Evolutionary conservation across 495 filamentous ascomycete species (phyloP).

Genomic region (Aspergillus biplanus): DNA sequence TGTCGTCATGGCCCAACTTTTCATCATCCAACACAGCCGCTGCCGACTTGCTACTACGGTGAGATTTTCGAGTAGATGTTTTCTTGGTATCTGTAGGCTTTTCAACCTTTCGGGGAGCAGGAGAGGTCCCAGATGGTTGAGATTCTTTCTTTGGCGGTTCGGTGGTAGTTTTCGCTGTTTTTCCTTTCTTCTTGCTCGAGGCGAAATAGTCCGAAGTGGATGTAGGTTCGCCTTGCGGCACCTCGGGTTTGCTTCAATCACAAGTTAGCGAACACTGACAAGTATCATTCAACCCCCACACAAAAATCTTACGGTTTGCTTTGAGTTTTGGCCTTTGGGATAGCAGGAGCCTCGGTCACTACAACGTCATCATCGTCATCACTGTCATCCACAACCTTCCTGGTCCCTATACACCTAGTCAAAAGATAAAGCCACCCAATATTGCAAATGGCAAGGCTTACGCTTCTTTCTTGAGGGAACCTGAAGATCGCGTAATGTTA

Average conservation of each 20-base stretch:
- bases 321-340: slow-evolving; percentile 48
- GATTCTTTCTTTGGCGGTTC: slow-evolving; percentile 15
- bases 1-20: slow-evolving; percentile 72
- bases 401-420: slow-evolving; percentile 51
- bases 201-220: slow-evolving; percentile 65
- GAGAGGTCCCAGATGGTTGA: slow-evolving; percentile 24
- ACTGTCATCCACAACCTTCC: slow-evolving; percentile 77
- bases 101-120: slow-evolving; percentile 29
- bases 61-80: slow-evolving; percentile 35
- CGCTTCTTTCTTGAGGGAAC: slow-evolving; percentile 44
- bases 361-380: slow-evolving; percentile 62
- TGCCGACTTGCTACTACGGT: slow-evolving; percentile 37
- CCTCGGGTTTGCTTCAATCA: slow-evolving; percentile 46
- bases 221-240: slow-evolving; percentile 54
- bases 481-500: slow-evolving; percentile 24
- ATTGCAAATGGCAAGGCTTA: slow-evolving; percentile 27
- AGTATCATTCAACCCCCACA: neutral
- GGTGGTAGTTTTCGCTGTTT: slow-evolving; percentile 35
- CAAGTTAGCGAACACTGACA: neutral
- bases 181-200: slow-evolving; percentile 55
- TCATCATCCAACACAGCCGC: slow-evolving; percentile 56
- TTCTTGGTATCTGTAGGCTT: slow-evolving; percentile 24
- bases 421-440: neutral
- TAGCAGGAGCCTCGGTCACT: slow-evolving; percentile 37
- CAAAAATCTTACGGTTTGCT: slow-evolving; percentile 42